phyloP scores from a whole-genome alignment of 257 asterid species.

The Nicotiana paniculata region DNA sequence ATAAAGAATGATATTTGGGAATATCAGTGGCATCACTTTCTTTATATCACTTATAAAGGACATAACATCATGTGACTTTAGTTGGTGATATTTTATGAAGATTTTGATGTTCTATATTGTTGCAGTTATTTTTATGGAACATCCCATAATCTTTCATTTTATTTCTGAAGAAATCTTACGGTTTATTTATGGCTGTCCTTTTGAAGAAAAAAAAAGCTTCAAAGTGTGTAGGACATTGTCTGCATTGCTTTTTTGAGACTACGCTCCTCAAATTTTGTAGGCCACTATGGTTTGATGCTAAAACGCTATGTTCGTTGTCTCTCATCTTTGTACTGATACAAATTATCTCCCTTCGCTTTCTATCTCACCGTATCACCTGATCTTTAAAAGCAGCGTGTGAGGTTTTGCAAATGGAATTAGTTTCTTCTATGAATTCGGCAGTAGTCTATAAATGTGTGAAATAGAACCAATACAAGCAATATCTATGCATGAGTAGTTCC shows the following conservation, averaged over 20 bases:
- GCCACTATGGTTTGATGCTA: neutral
- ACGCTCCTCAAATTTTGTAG: neutral
- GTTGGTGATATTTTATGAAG: neutral
- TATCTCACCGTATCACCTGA: neutral
- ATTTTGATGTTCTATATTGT: neutral
- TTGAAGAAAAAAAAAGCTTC: neutral
- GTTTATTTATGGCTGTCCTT: neutral
- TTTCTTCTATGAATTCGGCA: neutral
- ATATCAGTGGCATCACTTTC: neutral
- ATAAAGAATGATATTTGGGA: neutral
- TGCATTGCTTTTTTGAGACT: neutral
- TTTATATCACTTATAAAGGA: neutral
- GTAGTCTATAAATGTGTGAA: neutral
- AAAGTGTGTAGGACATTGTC: neutral
- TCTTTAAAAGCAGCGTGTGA: neutral
- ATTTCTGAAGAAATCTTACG: no score
- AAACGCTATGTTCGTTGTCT: neutral
- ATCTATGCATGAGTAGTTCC: neutral
- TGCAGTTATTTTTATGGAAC: neutral
- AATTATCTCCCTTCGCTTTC: neutral
- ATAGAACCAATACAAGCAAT: neutral
- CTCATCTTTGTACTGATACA: neutral
- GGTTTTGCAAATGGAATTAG: neutral
- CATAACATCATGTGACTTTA: neutral
- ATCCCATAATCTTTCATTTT: no score